Evolutionary conservation across 768 basidiomycete species (phyloP), one percentile per base, ranked within the genome.

Genomic region (Russula foetens): DNA sequence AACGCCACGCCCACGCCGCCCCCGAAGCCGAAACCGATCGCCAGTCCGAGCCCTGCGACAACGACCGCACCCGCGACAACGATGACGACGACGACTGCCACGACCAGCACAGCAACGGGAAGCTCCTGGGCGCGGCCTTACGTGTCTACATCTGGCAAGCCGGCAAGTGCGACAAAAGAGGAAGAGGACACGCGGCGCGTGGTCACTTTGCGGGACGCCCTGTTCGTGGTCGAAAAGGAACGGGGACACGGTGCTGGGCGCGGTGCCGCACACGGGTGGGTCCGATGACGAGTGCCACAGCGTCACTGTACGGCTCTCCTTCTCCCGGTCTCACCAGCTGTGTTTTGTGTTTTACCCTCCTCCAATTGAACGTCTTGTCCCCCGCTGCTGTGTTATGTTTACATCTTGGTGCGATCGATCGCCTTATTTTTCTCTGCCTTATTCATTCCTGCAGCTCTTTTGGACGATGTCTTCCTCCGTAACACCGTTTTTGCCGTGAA

Each of bases 221-320:
- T 94, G 78, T 94, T 93, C 71, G 90, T 90, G 12, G 76, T 95
- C 57, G 87, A 90, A 70, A 86, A 83, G 67, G 90, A 93, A 71
- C 74, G 84, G 48, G 90, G 89, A 6, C 90, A 93, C 70, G 90
- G 90, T 26, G 90, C 85, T 29, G 90, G 91, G 7, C 75, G 82
- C 59, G 90, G 90, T 3, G 80, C 88, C 39, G 89, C 88, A 21
- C 77, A 80, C 45, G 86, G 86, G 39, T 89, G 83, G 84, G 66
- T 54, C 28, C 56, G 53, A 41, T 56, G 49, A 63, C 24, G 11
- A 29, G 19, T 8, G 24, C 4, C 41, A n/a, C n/a, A n/a, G 35
- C 8, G 35, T 4, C 11, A 35, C 15, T 23, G 17, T 26, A 46
- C 33, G 28, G 48, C 12, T 23, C 31, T 39, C 26, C 41, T 21